Percentiles rank a stretch among this genome's conserved stretches.
phyloP scores from a whole-genome alignment of 768 basidiomycete genomes.

The Strobilomyces confusus region DNA sequence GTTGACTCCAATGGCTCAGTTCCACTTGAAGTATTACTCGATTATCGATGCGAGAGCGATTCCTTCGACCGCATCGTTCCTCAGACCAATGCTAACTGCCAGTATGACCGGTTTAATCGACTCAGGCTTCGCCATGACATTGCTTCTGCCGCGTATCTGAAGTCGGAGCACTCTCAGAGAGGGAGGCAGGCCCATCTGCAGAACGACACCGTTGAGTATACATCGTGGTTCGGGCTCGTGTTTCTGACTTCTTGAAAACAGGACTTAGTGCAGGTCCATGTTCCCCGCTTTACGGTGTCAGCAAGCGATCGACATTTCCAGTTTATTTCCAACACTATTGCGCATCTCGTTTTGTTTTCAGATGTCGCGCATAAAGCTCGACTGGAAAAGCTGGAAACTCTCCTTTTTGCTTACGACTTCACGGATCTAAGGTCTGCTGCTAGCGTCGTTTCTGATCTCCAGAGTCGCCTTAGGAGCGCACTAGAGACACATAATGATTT shows the following conservation, averaged over 20 bases:
- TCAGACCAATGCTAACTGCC: conserved; percentile 79
- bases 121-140: conserved; percentile 75
- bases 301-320: conserved; percentile 81
- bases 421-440: conserved; percentile 71
- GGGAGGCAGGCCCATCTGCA: conserved; percentile 46
- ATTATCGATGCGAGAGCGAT: conserved; percentile 74
- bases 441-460: conserved; percentile 65
- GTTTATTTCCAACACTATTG: conserved; percentile 82
- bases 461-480: conserved; percentile 64
- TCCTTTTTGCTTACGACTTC: conserved; percentile 87
- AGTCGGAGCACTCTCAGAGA: conserved; percentile 32
- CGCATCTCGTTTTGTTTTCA: conserved; percentile 83
- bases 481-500: conserved; percentile 48
- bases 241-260: conserved; percentile 29
- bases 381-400: conserved; percentile 71
- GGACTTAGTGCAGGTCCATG: conserved; percentile 79
- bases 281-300: conserved; percentile 84
- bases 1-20: conserved; percentile 49
- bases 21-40: conserved; percentile 88
- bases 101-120: conserved; percentile 94
- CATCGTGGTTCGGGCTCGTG: background rate
- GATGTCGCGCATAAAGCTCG: conserved; percentile 81
- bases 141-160: conserved; percentile 46
- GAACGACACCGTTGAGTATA: conserved; percentile 54
- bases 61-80: conserved; percentile 89